phyloP scores from a whole-genome alignment of 2,329 filamentous ascomycete genomes.

The Fusarium algeriense region DNA sequence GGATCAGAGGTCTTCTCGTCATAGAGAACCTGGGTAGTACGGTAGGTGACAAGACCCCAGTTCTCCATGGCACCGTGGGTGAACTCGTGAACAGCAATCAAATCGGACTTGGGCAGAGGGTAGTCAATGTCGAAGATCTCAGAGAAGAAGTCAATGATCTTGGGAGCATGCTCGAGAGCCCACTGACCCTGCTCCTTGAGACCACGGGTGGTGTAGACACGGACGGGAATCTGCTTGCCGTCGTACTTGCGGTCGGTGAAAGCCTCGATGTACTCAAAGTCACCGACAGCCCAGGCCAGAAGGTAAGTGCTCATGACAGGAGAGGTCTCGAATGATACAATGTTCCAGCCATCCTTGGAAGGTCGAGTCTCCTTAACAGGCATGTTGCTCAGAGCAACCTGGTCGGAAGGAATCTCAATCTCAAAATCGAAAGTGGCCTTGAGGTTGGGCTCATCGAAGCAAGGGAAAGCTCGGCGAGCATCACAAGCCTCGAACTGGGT shows the following conservation, averaged over 20 bases:
- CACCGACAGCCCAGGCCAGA: slow-evolving; percentile 92
- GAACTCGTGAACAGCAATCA: slow-evolving; percentile 94
- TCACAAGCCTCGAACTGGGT: slow-evolving; percentile 99
- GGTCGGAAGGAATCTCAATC: slow-evolving; percentile 89
- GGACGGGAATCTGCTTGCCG: slow-evolving; percentile 89
- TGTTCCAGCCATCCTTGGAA: slow-evolving; percentile 73
- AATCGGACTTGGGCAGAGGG: slow-evolving; percentile 90
- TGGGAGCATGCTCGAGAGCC: slow-evolving; percentile 90
- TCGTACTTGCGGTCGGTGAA: slow-evolving; percentile 92
- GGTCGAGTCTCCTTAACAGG: slow-evolving; percentile 79
- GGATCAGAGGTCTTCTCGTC: slow-evolving; percentile 92
- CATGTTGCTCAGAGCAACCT: slow-evolving; percentile 96
- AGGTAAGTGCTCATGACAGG: slow-evolving; percentile 94
- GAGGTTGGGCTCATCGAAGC: slow-evolving; percentile 97
- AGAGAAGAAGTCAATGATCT: slow-evolving; percentile 96
- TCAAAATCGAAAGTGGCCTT: slow-evolving; percentile 97
- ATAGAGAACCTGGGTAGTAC: slow-evolving; percentile 95
- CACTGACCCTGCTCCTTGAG: slow-evolving; percentile 91
- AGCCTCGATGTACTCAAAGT: slow-evolving; percentile 96
- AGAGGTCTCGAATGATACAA: slow-evolving; percentile 83
- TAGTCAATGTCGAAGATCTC: slow-evolving; percentile 95
- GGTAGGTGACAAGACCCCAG: slow-evolving; percentile 96
- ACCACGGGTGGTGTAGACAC: slow-evolving; percentile 96
- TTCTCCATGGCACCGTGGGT: slow-evolving; percentile 92
- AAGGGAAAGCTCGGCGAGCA: slow-evolving; percentile 93